Conservation (phyloP, 352 stramenopile genomes). For the Phytophthora crassamura region DNA sequence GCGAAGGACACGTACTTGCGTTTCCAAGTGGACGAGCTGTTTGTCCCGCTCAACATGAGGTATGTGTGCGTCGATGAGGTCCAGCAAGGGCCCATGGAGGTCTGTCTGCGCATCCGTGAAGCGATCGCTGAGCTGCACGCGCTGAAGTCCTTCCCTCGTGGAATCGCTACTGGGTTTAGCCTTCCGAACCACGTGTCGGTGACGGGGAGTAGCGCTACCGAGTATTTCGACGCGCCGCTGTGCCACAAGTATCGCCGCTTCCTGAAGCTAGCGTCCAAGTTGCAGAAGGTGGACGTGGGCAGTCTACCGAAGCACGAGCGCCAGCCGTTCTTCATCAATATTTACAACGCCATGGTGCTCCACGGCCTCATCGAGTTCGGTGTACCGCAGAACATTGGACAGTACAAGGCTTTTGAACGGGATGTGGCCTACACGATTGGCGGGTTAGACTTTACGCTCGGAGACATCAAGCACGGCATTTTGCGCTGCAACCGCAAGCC, state of each 20-base stretch:
- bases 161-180: slow-evolving; percentile 77
- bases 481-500: slow-evolving; percentile 90
- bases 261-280: slow-evolving; percentile 62
- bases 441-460: slow-evolving; percentile 79
- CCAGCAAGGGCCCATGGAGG: slow-evolving; percentile 66
- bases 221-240: slow-evolving; percentile 64
- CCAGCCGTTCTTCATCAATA: slow-evolving; percentile 91
- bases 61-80: slow-evolving; percentile 63
- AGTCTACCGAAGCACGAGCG: slow-evolving; percentile 83
- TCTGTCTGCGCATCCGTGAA: slow-evolving; percentile 72
- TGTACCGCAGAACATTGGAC: slow-evolving; percentile 82
- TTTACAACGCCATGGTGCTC: slow-evolving; percentile 91
- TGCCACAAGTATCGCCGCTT: slow-evolving; percentile 79
- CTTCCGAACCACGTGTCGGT: slow-evolving; percentile 39
- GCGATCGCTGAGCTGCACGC: slow-evolving; percentile 73
- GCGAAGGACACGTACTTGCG: slow-evolving; percentile 69
- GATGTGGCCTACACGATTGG: slow-evolving; percentile 84
- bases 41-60: slow-evolving; percentile 82
- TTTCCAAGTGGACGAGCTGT: slow-evolving; percentile 89
- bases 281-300: slow-evolving; percentile 79
- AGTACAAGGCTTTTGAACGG: slow-evolving; percentile 87
- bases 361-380: slow-evolving; percentile 88
- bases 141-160: slow-evolving; percentile 66
- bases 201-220: slow-evolving; percentile 24
- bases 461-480: slow-evolving; percentile 89